phyloP scores from a whole-genome alignment of 2,329 filamentous ascomycete genomes.

The Alternaria arborescens region DNA sequence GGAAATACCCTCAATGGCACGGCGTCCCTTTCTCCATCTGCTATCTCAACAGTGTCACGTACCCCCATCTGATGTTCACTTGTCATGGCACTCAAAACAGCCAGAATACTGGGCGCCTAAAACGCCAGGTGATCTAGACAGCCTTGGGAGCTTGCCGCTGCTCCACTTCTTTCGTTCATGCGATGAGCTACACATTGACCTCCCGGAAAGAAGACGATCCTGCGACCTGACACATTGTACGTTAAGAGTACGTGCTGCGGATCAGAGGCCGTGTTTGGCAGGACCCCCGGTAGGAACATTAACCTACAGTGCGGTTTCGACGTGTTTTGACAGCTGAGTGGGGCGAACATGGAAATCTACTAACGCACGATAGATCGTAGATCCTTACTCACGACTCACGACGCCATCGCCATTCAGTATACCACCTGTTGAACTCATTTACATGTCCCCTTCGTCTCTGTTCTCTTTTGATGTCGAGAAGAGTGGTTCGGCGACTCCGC shows the following conservation, averaged over 20 bases:
- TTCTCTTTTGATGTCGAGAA: not conserved
- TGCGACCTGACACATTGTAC: not conserved
- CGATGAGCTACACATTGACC: not conserved
- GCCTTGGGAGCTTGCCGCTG: not conserved
- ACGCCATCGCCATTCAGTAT: not conserved
- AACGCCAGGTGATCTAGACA: not conserved
- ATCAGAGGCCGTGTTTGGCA: not conserved
- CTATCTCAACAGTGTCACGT: not conserved
- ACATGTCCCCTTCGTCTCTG: not conserved
- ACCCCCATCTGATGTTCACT: not conserved
- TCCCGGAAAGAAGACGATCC: not conserved
- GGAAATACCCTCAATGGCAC: conserved; percentile 13
- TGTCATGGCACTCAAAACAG: not conserved
- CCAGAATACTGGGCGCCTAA: not conserved
- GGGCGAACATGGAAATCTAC: not conserved
- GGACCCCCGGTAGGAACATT: not conserved
- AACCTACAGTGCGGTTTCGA: not conserved
- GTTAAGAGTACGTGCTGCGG: not conserved
- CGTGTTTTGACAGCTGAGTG: conserved; percentile 1
- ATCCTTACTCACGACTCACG: not conserved
- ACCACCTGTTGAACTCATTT: not conserved
- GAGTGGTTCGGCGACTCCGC: not conserved
- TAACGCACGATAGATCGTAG: not conserved
- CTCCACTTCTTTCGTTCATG: conserved; percentile 2
- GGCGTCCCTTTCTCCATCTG: not conserved